These are phyloP conservation scores for Lactarius quietus DNA, from an alignment of 768 basidiomycete species.

Conservation along the genomic window DNA sequence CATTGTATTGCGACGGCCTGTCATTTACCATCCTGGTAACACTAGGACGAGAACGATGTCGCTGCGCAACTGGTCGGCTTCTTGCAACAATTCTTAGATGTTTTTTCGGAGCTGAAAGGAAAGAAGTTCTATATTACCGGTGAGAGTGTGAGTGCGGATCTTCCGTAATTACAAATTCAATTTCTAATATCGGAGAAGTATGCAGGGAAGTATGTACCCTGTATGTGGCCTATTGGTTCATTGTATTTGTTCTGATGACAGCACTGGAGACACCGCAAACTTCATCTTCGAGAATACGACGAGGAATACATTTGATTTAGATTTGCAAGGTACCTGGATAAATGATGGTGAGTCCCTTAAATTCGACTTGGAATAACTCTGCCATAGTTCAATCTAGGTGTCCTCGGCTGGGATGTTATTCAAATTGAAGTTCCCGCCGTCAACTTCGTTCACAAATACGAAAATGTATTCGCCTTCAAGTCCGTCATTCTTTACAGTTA, in stretches of 20 bases:
- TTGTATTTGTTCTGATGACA: not conserved
- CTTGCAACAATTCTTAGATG: conserved; percentile 68
- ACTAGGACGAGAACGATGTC: conserved; percentile 51
- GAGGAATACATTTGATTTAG: too few relatives aligned
- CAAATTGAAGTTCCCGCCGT: conserved; percentile 71
- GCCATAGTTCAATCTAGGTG: conserved; percentile 37
- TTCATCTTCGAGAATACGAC: conserved; percentile 60
- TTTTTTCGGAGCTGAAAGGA: conserved; percentile 68
- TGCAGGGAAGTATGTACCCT: conserved; percentile 65
- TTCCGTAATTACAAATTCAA: not conserved
- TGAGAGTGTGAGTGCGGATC: conserved; percentile 56
- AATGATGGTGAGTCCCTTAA: conserved; percentile 52
- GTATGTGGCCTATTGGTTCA: conserved; percentile 40
- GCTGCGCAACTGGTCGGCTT: conserved; percentile 58
- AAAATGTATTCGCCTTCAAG: conserved; percentile 71
- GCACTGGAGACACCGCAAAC: conserved; percentile 61
- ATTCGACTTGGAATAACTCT: not conserved
- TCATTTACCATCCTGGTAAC: not conserved
- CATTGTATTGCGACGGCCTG: not conserved
- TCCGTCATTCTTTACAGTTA: conserved; percentile 33
- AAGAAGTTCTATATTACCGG: conserved; percentile 70
- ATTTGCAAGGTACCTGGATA: conserved; percentile 69
- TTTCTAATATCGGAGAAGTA: conserved; percentile 43
- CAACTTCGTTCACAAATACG: conserved; percentile 68
- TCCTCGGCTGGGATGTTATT: conserved; percentile 58